Evolutionary conservation across 257 asterid species (phyloP), one percentile per base, ranked within the genome.

Genomic region (Cinchona pubescens): DNA sequence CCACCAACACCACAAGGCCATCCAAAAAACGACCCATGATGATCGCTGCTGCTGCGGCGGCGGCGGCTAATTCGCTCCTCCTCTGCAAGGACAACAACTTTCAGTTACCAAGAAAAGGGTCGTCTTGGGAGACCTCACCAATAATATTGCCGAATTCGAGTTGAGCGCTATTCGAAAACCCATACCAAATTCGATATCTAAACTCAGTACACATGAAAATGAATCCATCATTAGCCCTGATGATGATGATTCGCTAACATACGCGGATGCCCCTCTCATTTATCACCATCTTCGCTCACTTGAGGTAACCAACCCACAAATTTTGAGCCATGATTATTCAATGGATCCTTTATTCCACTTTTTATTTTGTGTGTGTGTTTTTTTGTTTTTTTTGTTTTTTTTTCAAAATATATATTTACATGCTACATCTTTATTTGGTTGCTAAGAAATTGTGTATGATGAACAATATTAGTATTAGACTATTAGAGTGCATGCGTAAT

Each of bases 81-180:
- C 86, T 19, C 75, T 7, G 2, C 74, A 49, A 3, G 87, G 76
- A 11, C 79, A 23, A 11, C 79, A 23, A 68, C 76, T 71, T 56
- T 81, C 89, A 32, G 49, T 32, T 71, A 42, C 59, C 7, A 85
- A 81, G 83, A 90, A 83, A 78, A 90, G 97, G 72, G 91, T 78
- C 27, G 92, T 75, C 34, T 79, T 93, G 78, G 92, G 96, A 35
- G 97, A 91, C 37, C 76, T 91, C 71, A 87, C 94, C 45, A 93
- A 89, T 79, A 43, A 51, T 29, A 78, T 69, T 25, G 29, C 80
- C 11, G 75, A n/a, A n/a, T n/a, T 67, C 48, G 76, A 58, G 73
- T n/a, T 49, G 29, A 83, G 38, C 13, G 75, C 72, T 61, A 69
- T 74, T 79, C 78, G 74, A 76, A 69, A 80, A 32, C 61, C 63